Conservation (phyloP, 768 basidiomycete species). For the Termitomyces sp. region DNA sequence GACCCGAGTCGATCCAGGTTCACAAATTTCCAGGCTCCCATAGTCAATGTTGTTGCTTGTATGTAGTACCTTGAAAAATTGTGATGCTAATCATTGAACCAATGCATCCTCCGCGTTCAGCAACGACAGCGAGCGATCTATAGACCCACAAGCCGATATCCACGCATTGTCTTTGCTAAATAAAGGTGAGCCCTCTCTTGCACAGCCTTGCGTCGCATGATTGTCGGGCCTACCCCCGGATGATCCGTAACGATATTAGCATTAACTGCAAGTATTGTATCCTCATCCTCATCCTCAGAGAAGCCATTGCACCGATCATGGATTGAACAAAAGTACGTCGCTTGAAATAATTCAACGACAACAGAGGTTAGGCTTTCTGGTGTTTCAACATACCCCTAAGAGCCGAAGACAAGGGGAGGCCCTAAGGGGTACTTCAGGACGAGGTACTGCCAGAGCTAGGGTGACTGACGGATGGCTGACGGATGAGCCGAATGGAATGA, state of each 20-base stretch:
- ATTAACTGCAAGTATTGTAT: neutral
- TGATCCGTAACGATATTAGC: conserved; percentile 6
- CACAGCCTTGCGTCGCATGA: conserved; percentile 13
- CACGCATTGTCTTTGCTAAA: conserved; percentile 2
- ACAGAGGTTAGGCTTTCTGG: neutral
- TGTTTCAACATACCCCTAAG: neutral
- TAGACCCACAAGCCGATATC: conserved; percentile 4
- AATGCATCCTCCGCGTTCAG: neutral
- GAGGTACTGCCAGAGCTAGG: neutral
- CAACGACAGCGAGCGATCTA: neutral
- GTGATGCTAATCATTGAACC: neutral
- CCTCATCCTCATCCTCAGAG: neutral
- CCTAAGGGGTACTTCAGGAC: neutral
- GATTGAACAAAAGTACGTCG: neutral
- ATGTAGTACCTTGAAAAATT: neutral
- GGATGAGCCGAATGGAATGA: neutral
- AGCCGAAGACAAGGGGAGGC: neutral
- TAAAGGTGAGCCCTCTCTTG: neutral
- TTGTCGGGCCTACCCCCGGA: neutral
- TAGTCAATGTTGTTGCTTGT: neutral
- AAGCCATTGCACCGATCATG: neutral
- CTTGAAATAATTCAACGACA: neutral
- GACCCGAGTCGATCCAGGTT: neutral
- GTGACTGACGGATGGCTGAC: conserved; percentile 7
- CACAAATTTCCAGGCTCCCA: neutral